Evolutionary conservation across 202 grass and related monocot genomes (phyloP).

Genomic region (Miscanthus sacchariflorus): DNA sequence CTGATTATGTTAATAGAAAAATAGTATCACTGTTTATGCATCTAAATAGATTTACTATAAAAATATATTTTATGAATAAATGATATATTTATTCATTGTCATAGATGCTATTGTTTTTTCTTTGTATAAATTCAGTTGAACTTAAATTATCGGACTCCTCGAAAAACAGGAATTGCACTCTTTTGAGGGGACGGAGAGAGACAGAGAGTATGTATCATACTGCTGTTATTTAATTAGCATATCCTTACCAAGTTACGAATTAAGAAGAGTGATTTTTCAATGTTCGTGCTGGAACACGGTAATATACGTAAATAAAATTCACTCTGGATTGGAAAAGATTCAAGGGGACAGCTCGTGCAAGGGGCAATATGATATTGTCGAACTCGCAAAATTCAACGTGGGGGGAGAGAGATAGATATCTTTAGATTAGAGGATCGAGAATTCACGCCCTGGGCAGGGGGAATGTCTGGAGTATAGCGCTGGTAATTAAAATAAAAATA

Average conservation of each 20-base stretch:
- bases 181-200: not conserved
- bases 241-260: not conserved
- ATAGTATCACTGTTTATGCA: not conserved
- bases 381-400: constrained; percentile 39
- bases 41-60: not conserved
- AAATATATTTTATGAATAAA: too few relatives aligned
- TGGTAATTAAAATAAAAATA: constrained; percentile 41
- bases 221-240: not conserved
- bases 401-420: not conserved
- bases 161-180: too few relatives aligned
- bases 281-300: not conserved
- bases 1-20: not conserved
- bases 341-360: constrained; percentile 11
- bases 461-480: constrained; percentile 55
- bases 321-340: not conserved
- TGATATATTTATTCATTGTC: too few relatives aligned
- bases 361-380: constrained; percentile 32
- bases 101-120: too few relatives aligned
- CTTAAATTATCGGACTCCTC: too few relatives aligned
- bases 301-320: not conserved
- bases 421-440: constrained; percentile 52
- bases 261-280: not conserved
- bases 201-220: not conserved
- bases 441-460: constrained; percentile 44
- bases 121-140: too few relatives aligned